Evolutionary conservation across 495 filamentous ascomycete species (phyloP), one percentile per base, ranked within the genome.

Genomic region (Podospora tetraspora): DNA sequence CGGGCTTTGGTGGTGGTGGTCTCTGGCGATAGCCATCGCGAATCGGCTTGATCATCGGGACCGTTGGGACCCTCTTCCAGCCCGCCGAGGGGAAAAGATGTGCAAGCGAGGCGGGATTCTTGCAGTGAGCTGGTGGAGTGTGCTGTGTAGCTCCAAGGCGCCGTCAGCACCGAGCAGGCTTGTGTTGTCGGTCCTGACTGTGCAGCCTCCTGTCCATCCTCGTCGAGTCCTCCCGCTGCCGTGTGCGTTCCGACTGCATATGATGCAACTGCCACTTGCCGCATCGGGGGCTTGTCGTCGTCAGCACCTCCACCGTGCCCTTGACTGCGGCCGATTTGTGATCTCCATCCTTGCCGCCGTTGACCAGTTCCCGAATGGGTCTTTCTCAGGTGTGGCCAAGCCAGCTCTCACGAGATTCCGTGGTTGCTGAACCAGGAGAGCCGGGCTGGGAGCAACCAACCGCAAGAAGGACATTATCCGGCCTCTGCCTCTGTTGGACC

Each of bases 241-340:
- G 43, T 16, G 62, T 64, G 62, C 25, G 23, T 52, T 19, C 22
- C 25, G n/a, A 34, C 25, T 64, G 62, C 62, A 64, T 52, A 64
- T 37, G 62, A 64, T 64, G 62, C 62, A 64, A 52, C 62, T 64
- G 34, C 23, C 12, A 52, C 62, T 52, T 64, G 23, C 62, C 52
- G 24, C 13, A 63, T 64, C 19, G 19, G 62, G 32, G 43, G 10
- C 3, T 7, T 16, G 43, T 22, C 24, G 61, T 64, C 62, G 62
- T 64, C 62, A 64, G 62, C 62, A 25, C 62, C 34, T 64, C 32
- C 24, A 24, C 12, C 9, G 37, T 37, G 16, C 13, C 13, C 34
- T 63, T 56, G 30, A 21, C 29, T 24, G 30, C 21, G 30, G 13
- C 27, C 34, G 29, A 30, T 7, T 34, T 37, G 56, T 64, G 22